Evolutionary conservation across 2,329 filamentous ascomycete genomes (phyloP), one percentile per base, ranked within the genome.

Genomic region (Xylariaceae sp.): DNA sequence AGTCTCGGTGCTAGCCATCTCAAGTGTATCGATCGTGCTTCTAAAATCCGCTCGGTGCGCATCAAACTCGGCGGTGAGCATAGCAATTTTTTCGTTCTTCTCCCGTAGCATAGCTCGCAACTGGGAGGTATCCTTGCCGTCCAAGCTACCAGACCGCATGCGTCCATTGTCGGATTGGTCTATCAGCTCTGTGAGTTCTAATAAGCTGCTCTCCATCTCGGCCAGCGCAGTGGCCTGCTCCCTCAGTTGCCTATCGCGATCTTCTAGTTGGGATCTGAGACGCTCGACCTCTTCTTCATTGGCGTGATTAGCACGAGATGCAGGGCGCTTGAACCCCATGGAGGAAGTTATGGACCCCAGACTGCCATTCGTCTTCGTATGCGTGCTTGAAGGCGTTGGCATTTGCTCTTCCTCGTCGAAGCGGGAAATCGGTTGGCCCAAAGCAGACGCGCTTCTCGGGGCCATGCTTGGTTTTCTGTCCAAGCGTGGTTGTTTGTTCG

Each of bases 81-180:
- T 82, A 17, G 84, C 81, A 50, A 98, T 96, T 68, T 89, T 95
- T 42, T 98, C 92, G 55, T 96, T 96, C 73, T 94, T 96, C 65
- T 98, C 92, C 16, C 87, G 77, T 38, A 98, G 66, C 52, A 94
- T 66, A n/a, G 83, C 77, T 38, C 89, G 81, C 41, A 98, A 70
- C 57, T 94, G 85, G 4, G 75, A 61, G 2, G 81, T 73, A 59
- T 95, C 89, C 50, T 81, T 82, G 40, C 85, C 84, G 41, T 82
- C 80, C 16, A 75, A 50, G 51, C 69, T 74, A 49, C 63, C 64
- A 46, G 68, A 64, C 53, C 68, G 61, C 53, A 64, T 50, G 48
- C 56, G 56, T 50, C 65, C 59, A 42, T 66, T 59, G 41, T 73
- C 68, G 45, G 68, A 64, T 59, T 69, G 71, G 63, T 73, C 83